Conservation (phyloP, 129 eudicot genomes). For the Rutidosis leptorrhynchoides region DNA sequence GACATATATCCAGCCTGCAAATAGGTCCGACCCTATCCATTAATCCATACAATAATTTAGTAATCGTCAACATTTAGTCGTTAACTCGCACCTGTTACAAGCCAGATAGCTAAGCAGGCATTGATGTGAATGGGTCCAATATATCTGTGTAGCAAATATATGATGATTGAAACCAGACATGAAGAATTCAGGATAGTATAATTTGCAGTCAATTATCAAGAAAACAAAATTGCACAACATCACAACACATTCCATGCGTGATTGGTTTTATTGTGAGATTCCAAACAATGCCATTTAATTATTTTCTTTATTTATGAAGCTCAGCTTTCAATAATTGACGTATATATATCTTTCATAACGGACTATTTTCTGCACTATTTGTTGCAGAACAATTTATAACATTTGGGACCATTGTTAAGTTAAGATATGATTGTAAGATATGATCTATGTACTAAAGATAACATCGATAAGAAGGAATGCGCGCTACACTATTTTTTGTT, state of each 20-base stretch:
- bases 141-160: conserved; percentile 3
- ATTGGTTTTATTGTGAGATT: conserved; percentile 22
- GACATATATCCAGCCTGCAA: background rate
- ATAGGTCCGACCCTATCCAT: conserved; percentile 1
- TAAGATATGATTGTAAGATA: background rate
- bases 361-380: conserved; percentile 21
- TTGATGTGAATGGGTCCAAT: conserved; percentile 34
- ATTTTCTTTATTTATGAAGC: background rate
- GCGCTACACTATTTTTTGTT: background rate
- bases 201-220: conserved; percentile 15
- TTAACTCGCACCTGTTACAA: background rate
- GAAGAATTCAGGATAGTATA: background rate
- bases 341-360: conserved; percentile 18
- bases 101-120: conserved; percentile 9
- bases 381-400: conserved; percentile 29
- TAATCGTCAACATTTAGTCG: background rate
- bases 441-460: background rate
- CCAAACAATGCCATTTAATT: conserved; percentile 18
- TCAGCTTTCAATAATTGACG: conserved; percentile 17
- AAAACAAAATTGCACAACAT: conserved; percentile 9
- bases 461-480: background rate
- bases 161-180: conserved; percentile 28
- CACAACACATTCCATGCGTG: conserved; percentile 37
- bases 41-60: background rate
- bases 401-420: conserved; percentile 18